Conservation (phyloP, 208 protist genomes). For the Borovskyia barvae region DNA sequence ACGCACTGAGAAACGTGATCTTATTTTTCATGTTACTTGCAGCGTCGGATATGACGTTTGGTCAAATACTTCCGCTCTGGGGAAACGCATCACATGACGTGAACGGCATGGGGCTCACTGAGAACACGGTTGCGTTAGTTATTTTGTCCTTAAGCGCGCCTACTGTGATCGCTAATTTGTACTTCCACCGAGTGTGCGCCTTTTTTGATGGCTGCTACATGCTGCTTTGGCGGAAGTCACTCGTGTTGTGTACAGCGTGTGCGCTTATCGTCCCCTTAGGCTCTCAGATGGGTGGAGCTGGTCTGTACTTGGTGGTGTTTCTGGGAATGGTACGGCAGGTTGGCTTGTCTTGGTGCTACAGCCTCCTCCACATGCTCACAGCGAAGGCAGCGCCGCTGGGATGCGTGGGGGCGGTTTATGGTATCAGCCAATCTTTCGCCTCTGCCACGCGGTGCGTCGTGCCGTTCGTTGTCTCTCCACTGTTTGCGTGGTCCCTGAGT, state of each 20-base stretch:
- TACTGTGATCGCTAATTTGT: slow-evolving; percentile 43
- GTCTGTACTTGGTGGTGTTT: slow-evolving; percentile 35
- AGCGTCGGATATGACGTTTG: slow-evolving; percentile 49
- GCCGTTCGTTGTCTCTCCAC: slow-evolving; percentile 34
- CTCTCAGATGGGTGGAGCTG: slow-evolving; percentile 5
- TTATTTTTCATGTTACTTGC: slow-evolving; percentile 55
- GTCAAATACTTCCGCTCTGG: slow-evolving; percentile 67
- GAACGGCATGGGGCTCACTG: slow-evolving; percentile 41
- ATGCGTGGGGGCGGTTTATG: slow-evolving; percentile 46
- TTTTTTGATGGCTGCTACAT: slow-evolving; percentile 23
- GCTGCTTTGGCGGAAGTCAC: slow-evolving; percentile 5
- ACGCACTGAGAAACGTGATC: slow-evolving; percentile 33
- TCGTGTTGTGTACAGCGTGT: slow-evolving; percentile 7
- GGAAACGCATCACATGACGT: slow-evolving; percentile 28
- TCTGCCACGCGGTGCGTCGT: slow-evolving; percentile 49
- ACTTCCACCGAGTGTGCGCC: slow-evolving; percentile 30
- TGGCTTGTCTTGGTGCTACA: slow-evolving; percentile 39
- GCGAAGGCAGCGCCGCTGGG: slow-evolving; percentile 40
- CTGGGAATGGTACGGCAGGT: slow-evolving; percentile 35
- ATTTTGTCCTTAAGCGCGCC: slow-evolving; percentile 38
- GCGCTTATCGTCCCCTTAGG: slow-evolving; percentile 20
- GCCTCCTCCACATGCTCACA: slow-evolving; percentile 42
- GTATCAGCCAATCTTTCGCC: slow-evolving; percentile 48
- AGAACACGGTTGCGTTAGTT: slow-evolving; percentile 34
- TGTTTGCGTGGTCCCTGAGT: slow-evolving; percentile 60